Evolutionary conservation across 768 basidiomycete genomes (phyloP), one percentile per base, ranked within the genome.

Genomic region (Pisolithus orientalis): DNA sequence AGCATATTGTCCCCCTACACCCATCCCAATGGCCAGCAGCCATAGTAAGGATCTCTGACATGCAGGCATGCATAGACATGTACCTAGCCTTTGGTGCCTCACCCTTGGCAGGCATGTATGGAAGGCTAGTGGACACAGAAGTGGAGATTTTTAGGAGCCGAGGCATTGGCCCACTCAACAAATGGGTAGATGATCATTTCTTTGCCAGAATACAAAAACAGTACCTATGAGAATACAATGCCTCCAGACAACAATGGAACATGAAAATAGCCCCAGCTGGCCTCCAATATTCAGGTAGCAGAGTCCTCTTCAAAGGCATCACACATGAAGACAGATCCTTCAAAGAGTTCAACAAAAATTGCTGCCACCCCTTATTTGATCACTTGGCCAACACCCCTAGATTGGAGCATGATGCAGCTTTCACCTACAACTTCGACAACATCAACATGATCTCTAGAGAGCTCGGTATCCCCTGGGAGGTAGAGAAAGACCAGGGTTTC

Each of bases 311-410:
- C 49, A 37, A 49, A 27, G 70, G 71, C 0, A 39, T 47, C 0
- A 24, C n/a, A 1, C 43, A 60, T 21, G 53, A 53, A 0, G 52
- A 64, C 44, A 62, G 57, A 0, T 34, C 17, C 0, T 3, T 43
- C 0, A 60, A 69, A 39, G 68, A 75, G 50, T 72, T 65, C 46
- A 67, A 68, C 37, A 67, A 75, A 40, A 68, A 74, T 38, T 55
- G 51, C 48, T 4, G 2, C n/a, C 2, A 54, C 39, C 47, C 58
- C 53, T 5, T 47, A 65, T 16, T 2, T 0, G 62, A 70, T 40
- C 60, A 62, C 1, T 68, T 68, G 0, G 0, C 4, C 0, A 8
- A 17, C 1, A 69, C 65, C 1, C 57, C 63, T 0, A 52, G 63
- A 0, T 63, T 60, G 1, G 6, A 21, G 21, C 21, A 21, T 2